Percentiles rank a stretch among this genome's conserved stretches.
Conservation (phyloP, 2,329 filamentous ascomycete species). For the Cyphellophora attinorum region DNA sequence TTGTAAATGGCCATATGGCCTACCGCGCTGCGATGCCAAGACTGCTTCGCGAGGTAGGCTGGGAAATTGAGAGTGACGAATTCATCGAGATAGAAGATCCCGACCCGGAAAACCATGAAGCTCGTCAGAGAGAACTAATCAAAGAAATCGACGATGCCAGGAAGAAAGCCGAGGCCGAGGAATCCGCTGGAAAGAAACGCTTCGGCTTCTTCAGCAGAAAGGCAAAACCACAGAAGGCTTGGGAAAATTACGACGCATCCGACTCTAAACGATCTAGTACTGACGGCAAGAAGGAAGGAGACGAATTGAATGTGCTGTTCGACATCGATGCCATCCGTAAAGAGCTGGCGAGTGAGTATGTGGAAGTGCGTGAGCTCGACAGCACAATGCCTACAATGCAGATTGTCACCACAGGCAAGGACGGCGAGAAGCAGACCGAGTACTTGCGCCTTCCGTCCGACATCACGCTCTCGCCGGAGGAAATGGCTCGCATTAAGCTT, state of each 20-base stretch:
- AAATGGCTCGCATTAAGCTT: slow-evolving; percentile 16
- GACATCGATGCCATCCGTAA: slow-evolving; percentile 90
- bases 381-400: slow-evolving; percentile 87
- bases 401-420: slow-evolving; percentile 40
- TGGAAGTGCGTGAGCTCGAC: slow-evolving; percentile 69
- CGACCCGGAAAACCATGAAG: slow-evolving; percentile 83
- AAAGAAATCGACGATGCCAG: slow-evolving; percentile 93
- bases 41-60: slow-evolving; percentile 77
- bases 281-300: slow-evolving; percentile 3
- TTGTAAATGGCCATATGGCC: slow-evolving; percentile 89
- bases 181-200: slow-evolving; percentile 60
- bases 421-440: slow-evolving; percentile 17
- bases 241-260: slow-evolving; percentile 82
- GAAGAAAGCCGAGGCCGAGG: slow-evolving; percentile 60
- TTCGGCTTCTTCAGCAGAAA: slow-evolving; percentile 75
- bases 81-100: slow-evolving; percentile 96
- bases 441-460: slow-evolving; percentile 16
- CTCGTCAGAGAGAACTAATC: slow-evolving; percentile 84
- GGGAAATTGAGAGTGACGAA: slow-evolving; percentile 84
- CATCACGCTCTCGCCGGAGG: slow-evolving; percentile 12
- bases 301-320: slow-evolving; percentile 60
- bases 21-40: slow-evolving; percentile 89
- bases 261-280: slow-evolving; percentile 4
- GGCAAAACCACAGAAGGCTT: slow-evolving; percentile 63
- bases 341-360: slow-evolving; percentile 64